Conservation (phyloP, 2,329 filamentous ascomycete genomes). For the Penicillium sp. region DNA sequence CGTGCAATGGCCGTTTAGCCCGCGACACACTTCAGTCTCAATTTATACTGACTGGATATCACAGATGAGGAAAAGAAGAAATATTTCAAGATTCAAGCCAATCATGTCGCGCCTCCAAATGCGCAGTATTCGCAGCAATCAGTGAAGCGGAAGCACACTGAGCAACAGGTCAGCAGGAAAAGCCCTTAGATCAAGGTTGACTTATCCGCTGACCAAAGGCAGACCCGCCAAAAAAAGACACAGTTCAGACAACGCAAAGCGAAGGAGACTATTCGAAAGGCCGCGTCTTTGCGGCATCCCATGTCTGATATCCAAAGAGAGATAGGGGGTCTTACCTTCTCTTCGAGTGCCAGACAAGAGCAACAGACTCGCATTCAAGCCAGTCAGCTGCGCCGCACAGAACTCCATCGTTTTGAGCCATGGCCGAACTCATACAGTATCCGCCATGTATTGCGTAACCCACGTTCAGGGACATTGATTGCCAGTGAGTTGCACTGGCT, state of each 20-base stretch:
- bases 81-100: constrained; percentile 66
- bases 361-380: constrained; percentile 33
- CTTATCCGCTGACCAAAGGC: constrained; percentile 7
- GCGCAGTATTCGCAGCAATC: constrained; percentile 58
- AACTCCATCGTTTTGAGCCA: constrained; percentile 34
- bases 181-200: not conserved
- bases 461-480: constrained; percentile 37
- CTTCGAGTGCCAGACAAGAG: constrained; percentile 24
- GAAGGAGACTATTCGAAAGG: constrained; percentile 36
- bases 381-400: constrained; percentile 32
- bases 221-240: constrained; percentile 32
- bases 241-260: constrained; percentile 28
- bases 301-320: constrained; percentile 33
- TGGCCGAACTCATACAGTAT: constrained; percentile 30
- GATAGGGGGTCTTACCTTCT: constrained; percentile 20
- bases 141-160: constrained; percentile 56
- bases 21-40: not conserved
- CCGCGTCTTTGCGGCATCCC: constrained; percentile 31
- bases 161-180: constrained; percentile 38
- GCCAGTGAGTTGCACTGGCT: constrained; percentile 30
- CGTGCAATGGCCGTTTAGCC: not conserved
- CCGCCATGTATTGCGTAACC: constrained; percentile 35
- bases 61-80: constrained; percentile 56
- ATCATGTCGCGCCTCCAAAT: constrained; percentile 50
- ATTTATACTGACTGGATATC: not conserved